Conservation (phyloP, 805 yeast species). For the Candida maris region DNA sequence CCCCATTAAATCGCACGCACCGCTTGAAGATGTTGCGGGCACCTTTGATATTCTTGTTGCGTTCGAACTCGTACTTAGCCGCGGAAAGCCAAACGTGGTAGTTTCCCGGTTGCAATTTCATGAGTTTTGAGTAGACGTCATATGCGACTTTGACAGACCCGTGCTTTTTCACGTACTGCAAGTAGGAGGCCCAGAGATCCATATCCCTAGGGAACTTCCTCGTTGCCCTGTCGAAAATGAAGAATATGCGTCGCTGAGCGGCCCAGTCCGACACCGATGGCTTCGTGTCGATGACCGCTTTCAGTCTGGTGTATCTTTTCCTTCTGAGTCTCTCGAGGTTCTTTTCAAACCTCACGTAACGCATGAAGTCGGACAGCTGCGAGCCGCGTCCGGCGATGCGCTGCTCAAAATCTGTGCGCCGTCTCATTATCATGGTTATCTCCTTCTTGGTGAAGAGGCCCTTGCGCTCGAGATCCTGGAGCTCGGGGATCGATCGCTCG, state of each 20-base stretch:
- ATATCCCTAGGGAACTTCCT: slow-evolving; percentile 74
- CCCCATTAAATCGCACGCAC: slow-evolving; percentile 79
- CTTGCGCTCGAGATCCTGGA: slow-evolving; percentile 79
- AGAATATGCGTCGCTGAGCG: slow-evolving; percentile 73
- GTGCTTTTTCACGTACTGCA: slow-evolving; percentile 61
- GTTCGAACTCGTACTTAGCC: slow-evolving; percentile 89
- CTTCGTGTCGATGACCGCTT: slow-evolving; percentile 51
- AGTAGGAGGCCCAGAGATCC: slow-evolving; percentile 72
- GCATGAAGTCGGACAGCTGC: slow-evolving; percentile 68
- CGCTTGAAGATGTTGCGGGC: slow-evolving; percentile 84
- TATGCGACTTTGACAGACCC: slow-evolving; percentile 72
- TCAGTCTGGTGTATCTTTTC: slow-evolving; percentile 64
- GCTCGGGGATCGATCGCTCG: slow-evolving; percentile 81
- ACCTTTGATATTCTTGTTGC: slow-evolving; percentile 82
- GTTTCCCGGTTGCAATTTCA: slow-evolving; percentile 88
- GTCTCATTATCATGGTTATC: slow-evolving; percentile 79
- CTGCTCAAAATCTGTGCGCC: slow-evolving; percentile 95
- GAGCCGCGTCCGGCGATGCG: slow-evolving; percentile 81
- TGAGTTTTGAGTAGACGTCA: slow-evolving; percentile 69
- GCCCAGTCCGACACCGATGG: slow-evolving; percentile 84
- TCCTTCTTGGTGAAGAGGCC: slow-evolving; percentile 82
- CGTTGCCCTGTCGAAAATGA: slow-evolving; percentile 79
- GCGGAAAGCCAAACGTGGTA: slow-evolving; percentile 92
- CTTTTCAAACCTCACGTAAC: slow-evolving; percentile 75
- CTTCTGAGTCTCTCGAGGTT: slow-evolving; percentile 74